phyloP scores from a whole-genome alignment of 2,329 filamentous ascomycete genomes.

The Venturia pyrina region DNA sequence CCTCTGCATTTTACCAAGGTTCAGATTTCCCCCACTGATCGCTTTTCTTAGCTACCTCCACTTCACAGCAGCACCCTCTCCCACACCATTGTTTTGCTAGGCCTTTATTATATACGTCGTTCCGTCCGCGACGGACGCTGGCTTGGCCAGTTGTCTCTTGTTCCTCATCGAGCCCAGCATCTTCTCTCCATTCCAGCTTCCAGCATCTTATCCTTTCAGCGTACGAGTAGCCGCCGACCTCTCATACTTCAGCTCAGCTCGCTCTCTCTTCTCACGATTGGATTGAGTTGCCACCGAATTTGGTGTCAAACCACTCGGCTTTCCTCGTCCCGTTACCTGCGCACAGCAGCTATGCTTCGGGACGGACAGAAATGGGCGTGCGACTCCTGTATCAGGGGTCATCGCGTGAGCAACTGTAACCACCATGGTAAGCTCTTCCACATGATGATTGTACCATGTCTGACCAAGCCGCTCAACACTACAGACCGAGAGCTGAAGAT shows the following conservation, averaged over 20 bases:
- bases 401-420: constrained; percentile 97
- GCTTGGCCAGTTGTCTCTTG: constrained; percentile 3
- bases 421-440: constrained; percentile 68
- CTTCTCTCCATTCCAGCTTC: not conserved
- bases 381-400: constrained; percentile 94
- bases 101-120: not conserved
- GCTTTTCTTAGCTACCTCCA: not conserved
- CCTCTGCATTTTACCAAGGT: not conserved
- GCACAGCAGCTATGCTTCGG: constrained; percentile 20
- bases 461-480: not conserved
- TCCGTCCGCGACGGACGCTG: constrained; percentile 1
- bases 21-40: not conserved
- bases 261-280: not conserved
- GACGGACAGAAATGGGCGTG: constrained; percentile 97
- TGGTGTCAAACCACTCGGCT: not conserved
- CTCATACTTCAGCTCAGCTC: not conserved
- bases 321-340: not conserved
- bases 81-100: constrained; percentile 1
- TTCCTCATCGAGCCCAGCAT: not conserved
- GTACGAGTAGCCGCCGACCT: not conserved
- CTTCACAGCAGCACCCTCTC: not conserved
- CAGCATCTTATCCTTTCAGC: not conserved
- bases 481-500: constrained; percentile 83
- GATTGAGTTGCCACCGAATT: not conserved
- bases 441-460: constrained; percentile 14